phyloP scores from a whole-genome alignment of 345 rosid species.

The Pelargonium nanum region DNA sequence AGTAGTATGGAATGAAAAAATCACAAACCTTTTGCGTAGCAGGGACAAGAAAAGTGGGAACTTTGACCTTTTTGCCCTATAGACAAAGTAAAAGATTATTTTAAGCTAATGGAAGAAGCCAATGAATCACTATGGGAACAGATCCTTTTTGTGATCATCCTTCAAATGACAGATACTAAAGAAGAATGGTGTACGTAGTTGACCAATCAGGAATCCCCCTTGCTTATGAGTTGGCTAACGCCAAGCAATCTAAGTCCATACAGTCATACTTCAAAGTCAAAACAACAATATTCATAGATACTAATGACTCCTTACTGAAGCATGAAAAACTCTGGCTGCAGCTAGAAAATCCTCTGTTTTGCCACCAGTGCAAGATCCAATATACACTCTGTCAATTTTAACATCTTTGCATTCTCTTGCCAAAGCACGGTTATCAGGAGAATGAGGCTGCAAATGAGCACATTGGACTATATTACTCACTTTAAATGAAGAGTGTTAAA shows the following conservation, averaged over 20 bases:
- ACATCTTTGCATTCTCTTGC: constrained; percentile 99
- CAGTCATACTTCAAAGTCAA: neutral
- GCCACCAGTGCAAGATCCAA: constrained; percentile 99
- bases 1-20: neutral
- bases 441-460: constrained; percentile 70
- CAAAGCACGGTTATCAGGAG: constrained; percentile 92
- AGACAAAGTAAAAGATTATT: constrained; percentile 11
- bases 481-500: neutral
- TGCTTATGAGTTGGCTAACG: neutral
- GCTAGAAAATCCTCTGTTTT: constrained; percentile 91
- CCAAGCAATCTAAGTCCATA: neutral
- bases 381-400: constrained; percentile 93
- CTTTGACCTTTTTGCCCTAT: constrained; percentile 87
- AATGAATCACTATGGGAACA: neutral
- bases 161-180: too few species aligned
- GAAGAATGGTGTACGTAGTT: too few species aligned
- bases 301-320: constrained; percentile 45
- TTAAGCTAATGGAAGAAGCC: neutral
- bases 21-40: constrained; percentile 77
- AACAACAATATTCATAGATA: constrained; percentile 2
- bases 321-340: constrained; percentile 78
- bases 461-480: constrained; percentile 9
- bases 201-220: too few species aligned
- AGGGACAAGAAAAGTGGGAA: constrained; percentile 94
- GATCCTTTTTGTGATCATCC: too few species aligned